phyloP scores from a whole-genome alignment of 495 filamentous ascomycete species.

The Aspergillus indologenus region DNA sequence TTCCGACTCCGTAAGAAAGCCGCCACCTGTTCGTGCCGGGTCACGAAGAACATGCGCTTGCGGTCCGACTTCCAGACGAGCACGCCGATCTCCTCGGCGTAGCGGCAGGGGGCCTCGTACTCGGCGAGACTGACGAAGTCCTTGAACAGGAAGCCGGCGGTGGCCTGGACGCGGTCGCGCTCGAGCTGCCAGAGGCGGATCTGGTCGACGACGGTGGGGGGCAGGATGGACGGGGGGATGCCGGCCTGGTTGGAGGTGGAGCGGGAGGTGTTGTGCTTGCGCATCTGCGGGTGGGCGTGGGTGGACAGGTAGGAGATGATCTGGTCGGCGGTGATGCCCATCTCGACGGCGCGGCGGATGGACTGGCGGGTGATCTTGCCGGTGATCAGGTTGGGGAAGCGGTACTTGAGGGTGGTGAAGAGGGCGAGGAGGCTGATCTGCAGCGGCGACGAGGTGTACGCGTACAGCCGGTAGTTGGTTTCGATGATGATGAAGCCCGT shows the following conservation, averaged over 20 bases:
- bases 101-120: slow-evolving; percentile 68
- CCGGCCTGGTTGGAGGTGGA: slow-evolving; percentile 39
- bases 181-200: slow-evolving; percentile 97
- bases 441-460: slow-evolving; percentile 87
- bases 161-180: slow-evolving; percentile 83
- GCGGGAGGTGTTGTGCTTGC: slow-evolving; percentile 55
- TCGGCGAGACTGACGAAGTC: slow-evolving; percentile 77
- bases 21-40: slow-evolving; percentile 76
- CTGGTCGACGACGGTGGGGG: slow-evolving; percentile 95
- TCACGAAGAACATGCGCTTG: slow-evolving; percentile 83
- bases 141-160: slow-evolving; percentile 79
- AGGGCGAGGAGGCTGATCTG: slow-evolving; percentile 93
- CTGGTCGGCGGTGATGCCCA: slow-evolving; percentile 91
- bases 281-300: slow-evolving; percentile 91
- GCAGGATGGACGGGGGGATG: slow-evolving; percentile 60
- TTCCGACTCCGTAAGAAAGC: slow-evolving; percentile 69
- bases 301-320: slow-evolving; percentile 85
- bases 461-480: slow-evolving; percentile 98
- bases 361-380: slow-evolving; percentile 84
- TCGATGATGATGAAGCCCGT: slow-evolving; percentile 89
- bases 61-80: slow-evolving; percentile 78
- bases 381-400: slow-evolving; percentile 88
- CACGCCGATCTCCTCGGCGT: slow-evolving; percentile 92
- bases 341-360: slow-evolving; percentile 77
- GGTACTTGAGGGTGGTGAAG: slow-evolving; percentile 78